Conservation (phyloP, 768 basidiomycete species). For the Asterophora parasitica region DNA sequence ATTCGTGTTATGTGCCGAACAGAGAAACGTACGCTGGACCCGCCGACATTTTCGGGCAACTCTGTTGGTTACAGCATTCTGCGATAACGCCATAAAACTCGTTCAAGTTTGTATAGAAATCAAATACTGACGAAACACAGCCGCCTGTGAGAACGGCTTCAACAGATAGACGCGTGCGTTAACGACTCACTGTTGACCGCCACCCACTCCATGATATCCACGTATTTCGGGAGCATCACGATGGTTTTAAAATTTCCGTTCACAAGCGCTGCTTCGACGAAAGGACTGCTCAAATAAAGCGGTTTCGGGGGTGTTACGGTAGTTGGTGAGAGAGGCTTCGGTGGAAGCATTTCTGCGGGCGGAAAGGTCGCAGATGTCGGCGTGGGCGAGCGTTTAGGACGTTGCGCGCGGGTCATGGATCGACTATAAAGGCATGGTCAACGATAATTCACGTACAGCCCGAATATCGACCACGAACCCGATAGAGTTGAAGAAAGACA, state of each 20-base stretch:
- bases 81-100: slow-evolving; percentile 94
- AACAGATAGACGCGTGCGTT: background rate
- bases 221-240: slow-evolving; percentile 91
- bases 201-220: slow-evolving; percentile 99
- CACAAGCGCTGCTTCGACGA: slow-evolving; percentile 94
- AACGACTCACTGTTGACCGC: slow-evolving; percentile 59
- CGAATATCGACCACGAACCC: slow-evolving; percentile 43
- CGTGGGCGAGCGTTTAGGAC: slow-evolving; percentile 70
- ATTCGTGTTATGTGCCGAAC: background rate
- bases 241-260: slow-evolving; percentile 99
- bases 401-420: slow-evolving; percentile 71
- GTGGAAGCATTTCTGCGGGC: slow-evolving; percentile 38
- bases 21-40: slow-evolving; percentile 66
- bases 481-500: slow-evolving; percentile 84
- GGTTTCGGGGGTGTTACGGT: slow-evolving; percentile 43
- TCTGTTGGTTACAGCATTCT: slow-evolving; percentile 88
- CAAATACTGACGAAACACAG: slow-evolving; percentile 67
- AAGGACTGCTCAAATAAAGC: slow-evolving; percentile 90
- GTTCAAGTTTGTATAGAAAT: slow-evolving; percentile 96
- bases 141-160: slow-evolving; percentile 2
- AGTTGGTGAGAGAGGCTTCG: slow-evolving; percentile 34
- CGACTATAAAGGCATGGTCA: slow-evolving; percentile 38
- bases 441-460: background rate
- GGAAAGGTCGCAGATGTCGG: slow-evolving; percentile 64
- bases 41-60: slow-evolving; percentile 92